Percentiles rank a stretch among this genome's conserved stretches.
Evolutionary conservation across 345 rosid species (phyloP).

Genomic region (Nasturtium officinale): DNA sequence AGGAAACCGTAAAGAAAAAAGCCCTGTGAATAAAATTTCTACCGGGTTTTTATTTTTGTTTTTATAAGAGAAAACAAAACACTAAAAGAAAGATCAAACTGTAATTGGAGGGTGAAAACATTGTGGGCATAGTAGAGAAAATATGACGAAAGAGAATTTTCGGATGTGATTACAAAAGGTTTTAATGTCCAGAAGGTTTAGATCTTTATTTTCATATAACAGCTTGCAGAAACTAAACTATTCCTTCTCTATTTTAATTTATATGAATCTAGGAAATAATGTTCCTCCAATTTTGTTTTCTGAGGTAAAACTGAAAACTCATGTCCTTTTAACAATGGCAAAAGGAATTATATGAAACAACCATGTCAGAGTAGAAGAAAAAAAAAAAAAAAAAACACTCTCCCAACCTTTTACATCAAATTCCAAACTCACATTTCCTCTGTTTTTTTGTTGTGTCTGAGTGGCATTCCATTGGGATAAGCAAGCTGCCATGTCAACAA

Average conservation of each 20-base stretch:
- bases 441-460: not conserved
- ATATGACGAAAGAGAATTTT: conserved; percentile 28
- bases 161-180: conserved; percentile 30
- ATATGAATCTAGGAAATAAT: conserved; percentile 8
- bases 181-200: conserved; percentile 7
- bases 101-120: conserved; percentile 35
- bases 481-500: conserved; percentile 70
- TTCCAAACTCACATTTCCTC: not conserved
- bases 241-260: conserved; percentile 9
- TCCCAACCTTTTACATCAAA: not conserved
- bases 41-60: conserved; percentile 31
- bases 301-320: no score
- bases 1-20: conserved; percentile 21
- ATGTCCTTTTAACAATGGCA: no score
- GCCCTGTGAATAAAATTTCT: conserved; percentile 40
- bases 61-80: not conserved
- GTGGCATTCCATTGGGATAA: conserved; percentile 48
- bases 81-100: conserved; percentile 23
- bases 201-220: conserved; percentile 15
- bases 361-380: no score
- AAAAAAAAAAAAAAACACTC: no score
- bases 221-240: conserved; percentile 6
- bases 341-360: not conserved
- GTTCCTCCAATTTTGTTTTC: not conserved
- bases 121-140: conserved; percentile 33